Evolutionary conservation across 2,329 filamentous ascomycete species (phyloP), one percentile per base, ranked within the genome.

Genomic region (Cercospora brassicicola): DNA sequence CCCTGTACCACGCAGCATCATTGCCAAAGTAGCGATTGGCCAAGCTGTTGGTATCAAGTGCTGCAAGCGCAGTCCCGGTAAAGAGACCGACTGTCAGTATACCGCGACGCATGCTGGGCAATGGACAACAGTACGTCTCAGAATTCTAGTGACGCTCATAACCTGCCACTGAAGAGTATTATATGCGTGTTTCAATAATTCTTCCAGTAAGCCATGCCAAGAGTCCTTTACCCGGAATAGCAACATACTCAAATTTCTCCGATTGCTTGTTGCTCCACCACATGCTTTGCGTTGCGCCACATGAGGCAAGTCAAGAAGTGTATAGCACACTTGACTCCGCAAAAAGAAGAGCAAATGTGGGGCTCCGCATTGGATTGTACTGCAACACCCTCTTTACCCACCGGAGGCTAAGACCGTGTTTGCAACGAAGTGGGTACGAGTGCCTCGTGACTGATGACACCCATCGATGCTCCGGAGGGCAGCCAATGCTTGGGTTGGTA

Each of bases 1-100:
- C 71, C 7, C 74, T 73, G 59, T 81, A 82, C 80, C 80, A 82
- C 1, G 79, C 76, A 20, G 78, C 75, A 69, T 81, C 80, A 31
- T 81, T 81, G 59, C 79, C 78, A 63, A 79, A 82, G 71, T 81
- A 79, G 75, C 76, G 71, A 18, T 66, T 67, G 2, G 74, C 70
- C 3, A 79, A 68, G 26, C 68, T 67, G n/a, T 74, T 62, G 4
- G 72, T 74, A 62, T 79, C 74, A 18, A 80, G 73, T 31, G 71
- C 62, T 48, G 65, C 65, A 18, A 65, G 30, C 8, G 56, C 39
- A 18, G 63, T 59, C 36, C 63, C 39, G 11, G 39, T 42, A 11
- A 39, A 18, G 15, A 65, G 28, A 13, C 63, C 23, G 55, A 23
- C 63, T 18, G 56, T 39, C n/a, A 65, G 39, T 10, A 55, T 53